phyloP scores from a whole-genome alignment of 768 basidiomycete genomes.

The Boletus patriciae region DNA sequence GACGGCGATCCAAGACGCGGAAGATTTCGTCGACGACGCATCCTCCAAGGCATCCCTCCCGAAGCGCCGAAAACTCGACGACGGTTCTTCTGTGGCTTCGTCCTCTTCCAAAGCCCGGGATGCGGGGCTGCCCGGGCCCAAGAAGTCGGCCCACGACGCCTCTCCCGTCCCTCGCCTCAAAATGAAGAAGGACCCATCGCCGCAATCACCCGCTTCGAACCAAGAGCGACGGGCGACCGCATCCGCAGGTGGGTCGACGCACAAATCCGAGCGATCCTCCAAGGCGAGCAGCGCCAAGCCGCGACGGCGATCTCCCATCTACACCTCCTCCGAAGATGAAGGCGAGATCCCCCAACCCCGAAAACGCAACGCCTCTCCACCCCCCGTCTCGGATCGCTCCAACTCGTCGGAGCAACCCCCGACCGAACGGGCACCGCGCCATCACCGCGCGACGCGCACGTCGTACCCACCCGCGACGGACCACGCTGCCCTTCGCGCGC shows the following conservation, averaged over 20 bases:
- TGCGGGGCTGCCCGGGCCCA: conserved; percentile 26
- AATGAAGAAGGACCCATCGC: conserved; percentile 39
- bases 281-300: conserved; percentile 32
- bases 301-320: conserved; percentile 59
- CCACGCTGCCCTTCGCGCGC: conserved; percentile 49
- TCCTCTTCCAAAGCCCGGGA: conserved; percentile 25
- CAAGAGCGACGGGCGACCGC: conserved; percentile 14
- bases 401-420: conserved; percentile 20
- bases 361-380: conserved; percentile 30
- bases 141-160: conserved; percentile 38
- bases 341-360: conserved; percentile 38
- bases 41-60: conserved; percentile 14
- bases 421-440: conserved; percentile 16
- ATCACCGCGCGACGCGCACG: conserved; percentile 32
- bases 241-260: conserved; percentile 2
- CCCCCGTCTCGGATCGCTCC: conserved; percentile 24
- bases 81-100: conserved; percentile 20
- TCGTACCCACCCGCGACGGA: conserved; percentile 44
- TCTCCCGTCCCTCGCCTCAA: conserved; percentile 30
- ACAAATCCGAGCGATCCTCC: conserved; percentile 22
- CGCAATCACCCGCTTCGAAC: conserved; percentile 12
- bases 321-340: conserved; percentile 68
- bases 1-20: conserved; percentile 31
- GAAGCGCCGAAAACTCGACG: conserved; percentile 49
- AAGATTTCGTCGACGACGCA: conserved; percentile 30